These are phyloP conservation scores for Verticillium tricorpus DNA, from an alignment of 2,329 filamentous ascomycete genomes.

Conservation along the genomic window DNA sequence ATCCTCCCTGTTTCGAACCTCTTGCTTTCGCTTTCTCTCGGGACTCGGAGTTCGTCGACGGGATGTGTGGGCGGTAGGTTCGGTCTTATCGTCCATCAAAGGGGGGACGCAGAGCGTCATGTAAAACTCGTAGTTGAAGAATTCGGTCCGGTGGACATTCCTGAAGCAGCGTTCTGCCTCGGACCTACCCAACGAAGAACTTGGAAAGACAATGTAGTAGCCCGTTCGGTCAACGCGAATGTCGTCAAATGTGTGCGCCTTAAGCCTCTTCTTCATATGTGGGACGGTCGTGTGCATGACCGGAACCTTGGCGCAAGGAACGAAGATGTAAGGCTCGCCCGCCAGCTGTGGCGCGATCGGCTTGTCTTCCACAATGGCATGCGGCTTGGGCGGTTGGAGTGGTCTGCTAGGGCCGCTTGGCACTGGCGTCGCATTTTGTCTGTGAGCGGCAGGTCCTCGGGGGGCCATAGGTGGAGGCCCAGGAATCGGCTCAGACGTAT, in stretches of 20 bases:
- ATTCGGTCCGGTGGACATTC: conserved; percentile 71
- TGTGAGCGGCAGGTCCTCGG: conserved; percentile 69
- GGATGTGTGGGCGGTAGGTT: conserved; percentile 13
- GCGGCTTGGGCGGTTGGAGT: conserved; percentile 30
- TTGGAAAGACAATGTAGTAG: conserved; percentile 88
- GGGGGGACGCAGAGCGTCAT: conserved; percentile 66
- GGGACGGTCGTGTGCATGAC: conserved; percentile 79
- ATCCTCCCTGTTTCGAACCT: conserved; percentile 58
- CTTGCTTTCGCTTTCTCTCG: conserved; percentile 28
- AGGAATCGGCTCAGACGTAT: conserved; percentile 37
- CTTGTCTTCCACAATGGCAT: conserved; percentile 58
- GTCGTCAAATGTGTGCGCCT: conserved; percentile 74
- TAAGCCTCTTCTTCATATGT: conserved; percentile 86
- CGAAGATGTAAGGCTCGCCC: conserved; percentile 83
- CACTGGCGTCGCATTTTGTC: conserved; percentile 26
- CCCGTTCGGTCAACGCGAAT: conserved; percentile 80
- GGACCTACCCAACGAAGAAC: conserved; percentile 68
- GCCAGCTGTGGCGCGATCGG: conserved; percentile 66
- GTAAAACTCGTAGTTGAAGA: conserved; percentile 89
- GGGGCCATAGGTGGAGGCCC: conserved; percentile 80
- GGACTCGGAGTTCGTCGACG: conserved; percentile 30
- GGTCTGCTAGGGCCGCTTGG: conserved; percentile 8
- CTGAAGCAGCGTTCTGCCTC: conserved; percentile 79
- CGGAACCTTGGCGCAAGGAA: conserved; percentile 81
- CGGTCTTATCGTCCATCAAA: conserved; percentile 9